Conservation (phyloP, 345 rosid genomes). For the Moricandia moricandioides region DNA sequence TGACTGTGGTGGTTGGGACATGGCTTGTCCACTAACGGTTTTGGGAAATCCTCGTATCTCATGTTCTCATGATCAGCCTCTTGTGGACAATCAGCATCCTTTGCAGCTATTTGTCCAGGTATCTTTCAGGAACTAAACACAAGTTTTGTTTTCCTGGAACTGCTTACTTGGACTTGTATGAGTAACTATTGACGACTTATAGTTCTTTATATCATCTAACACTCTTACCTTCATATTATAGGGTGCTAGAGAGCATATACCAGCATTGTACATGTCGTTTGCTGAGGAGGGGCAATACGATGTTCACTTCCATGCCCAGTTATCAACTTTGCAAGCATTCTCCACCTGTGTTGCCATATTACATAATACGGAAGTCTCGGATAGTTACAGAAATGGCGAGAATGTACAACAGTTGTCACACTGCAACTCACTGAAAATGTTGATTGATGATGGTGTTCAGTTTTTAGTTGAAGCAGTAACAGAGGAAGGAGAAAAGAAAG, state of each 20-base stretch:
- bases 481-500: conserved; percentile 55
- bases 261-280: conserved; percentile 64
- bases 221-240: conserved; percentile 10
- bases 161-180: background rate
- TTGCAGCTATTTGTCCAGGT: conserved; percentile 77
- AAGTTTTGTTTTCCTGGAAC: background rate
- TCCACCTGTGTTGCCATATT: conserved; percentile 78
- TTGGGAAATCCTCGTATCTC: conserved; percentile 56
- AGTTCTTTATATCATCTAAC: background rate
- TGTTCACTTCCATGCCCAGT: conserved; percentile 72
- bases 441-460: conserved; percentile 73
- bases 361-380: conserved; percentile 57
- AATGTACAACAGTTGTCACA: conserved; percentile 41
- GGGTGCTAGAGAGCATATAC: conserved; percentile 75
- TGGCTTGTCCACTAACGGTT: conserved; percentile 84
- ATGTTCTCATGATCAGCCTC: conserved; percentile 53
- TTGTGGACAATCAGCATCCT: conserved; percentile 54
- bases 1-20: conserved; percentile 99
- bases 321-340: conserved; percentile 86
- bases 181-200: background rate
- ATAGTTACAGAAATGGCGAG: conserved; percentile 31
- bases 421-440: conserved; percentile 56
- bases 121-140: background rate
- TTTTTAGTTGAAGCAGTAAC: conserved; percentile 58
- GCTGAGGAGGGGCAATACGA: conserved; percentile 71